Conservation (phyloP, 2,329 filamentous ascomycete genomes). For the Sclerotinia subarctica region DNA sequence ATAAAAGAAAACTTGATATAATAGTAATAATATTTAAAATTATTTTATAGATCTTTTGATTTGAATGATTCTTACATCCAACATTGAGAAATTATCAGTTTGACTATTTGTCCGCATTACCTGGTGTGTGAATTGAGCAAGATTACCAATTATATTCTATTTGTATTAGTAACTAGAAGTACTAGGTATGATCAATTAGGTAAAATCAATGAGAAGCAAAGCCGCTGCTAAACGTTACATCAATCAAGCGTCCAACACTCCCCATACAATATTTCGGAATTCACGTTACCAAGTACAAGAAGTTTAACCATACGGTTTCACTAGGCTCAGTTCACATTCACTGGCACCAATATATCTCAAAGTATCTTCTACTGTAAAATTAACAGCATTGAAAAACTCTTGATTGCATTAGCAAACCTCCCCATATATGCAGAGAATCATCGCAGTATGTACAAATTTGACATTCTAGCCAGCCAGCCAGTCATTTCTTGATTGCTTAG, state of each 20-base stretch:
- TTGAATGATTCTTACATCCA: too few species aligned
- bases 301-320: not conserved
- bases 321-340: not conserved
- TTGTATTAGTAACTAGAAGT: too few species aligned
- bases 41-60: too few species aligned
- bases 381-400: not conserved
- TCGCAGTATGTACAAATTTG: not conserved
- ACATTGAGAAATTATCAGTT: too few species aligned
- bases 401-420: not conserved
- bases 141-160: too few species aligned
- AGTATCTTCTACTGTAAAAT: too few species aligned
- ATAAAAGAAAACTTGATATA: too few species aligned
- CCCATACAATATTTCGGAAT: fast-evolving
- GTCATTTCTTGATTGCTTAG: not conserved
- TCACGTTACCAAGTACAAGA: not conserved
- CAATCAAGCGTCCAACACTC: not conserved
- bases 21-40: too few species aligned
- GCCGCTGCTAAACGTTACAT: not conserved
- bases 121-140: too few species aligned
- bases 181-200: too few species aligned
- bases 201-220: not conserved
- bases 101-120: too few species aligned
- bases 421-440: not conserved
- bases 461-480: not conserved
- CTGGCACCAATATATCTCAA: not conserved